phyloP scores from a whole-genome alignment of 805 yeast species.

The Suhomyces sp. region DNA sequence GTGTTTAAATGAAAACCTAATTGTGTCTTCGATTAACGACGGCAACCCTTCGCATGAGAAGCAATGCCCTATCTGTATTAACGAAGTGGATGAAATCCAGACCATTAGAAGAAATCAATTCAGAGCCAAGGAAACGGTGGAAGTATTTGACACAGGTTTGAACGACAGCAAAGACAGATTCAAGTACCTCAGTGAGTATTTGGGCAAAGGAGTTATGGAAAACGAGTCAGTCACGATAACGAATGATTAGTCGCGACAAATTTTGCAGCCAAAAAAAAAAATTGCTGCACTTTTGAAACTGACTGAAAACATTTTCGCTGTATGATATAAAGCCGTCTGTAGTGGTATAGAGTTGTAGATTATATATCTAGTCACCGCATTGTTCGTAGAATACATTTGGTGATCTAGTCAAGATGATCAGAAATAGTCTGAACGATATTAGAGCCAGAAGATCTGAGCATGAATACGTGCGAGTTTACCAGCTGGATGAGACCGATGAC shows the following conservation, averaged over 20 bases:
- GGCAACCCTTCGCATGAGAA: constrained; percentile 8
- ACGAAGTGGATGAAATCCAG: constrained; percentile 65
- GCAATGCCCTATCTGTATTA: constrained; percentile 73
- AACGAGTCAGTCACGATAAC: constrained; percentile 17
- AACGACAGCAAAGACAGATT: constrained; percentile 58
- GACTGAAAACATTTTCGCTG: background rate
- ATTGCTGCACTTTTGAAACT: constrained; percentile 1
- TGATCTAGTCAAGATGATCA: background rate
- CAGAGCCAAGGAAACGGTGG: constrained; percentile 58
- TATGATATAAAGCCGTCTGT: background rate
- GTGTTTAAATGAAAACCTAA: constrained; percentile 57
- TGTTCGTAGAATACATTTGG: background rate
- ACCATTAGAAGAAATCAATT: constrained; percentile 59
- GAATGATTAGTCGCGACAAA: background rate
- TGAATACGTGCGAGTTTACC: background rate
- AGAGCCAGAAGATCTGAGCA: background rate
- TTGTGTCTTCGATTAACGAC: constrained; percentile 7
- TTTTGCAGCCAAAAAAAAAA: background rate
- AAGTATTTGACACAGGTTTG: constrained; percentile 58
- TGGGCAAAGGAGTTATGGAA: constrained; percentile 87
- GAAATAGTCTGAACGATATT: background rate
- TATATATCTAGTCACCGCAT: background rate
- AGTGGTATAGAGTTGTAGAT: background rate
- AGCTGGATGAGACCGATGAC: background rate
- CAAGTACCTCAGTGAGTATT: constrained; percentile 72